phyloP scores from a whole-genome alignment of 495 filamentous ascomycete genomes.

The Aspergillus sclerotiicarbonarius region DNA sequence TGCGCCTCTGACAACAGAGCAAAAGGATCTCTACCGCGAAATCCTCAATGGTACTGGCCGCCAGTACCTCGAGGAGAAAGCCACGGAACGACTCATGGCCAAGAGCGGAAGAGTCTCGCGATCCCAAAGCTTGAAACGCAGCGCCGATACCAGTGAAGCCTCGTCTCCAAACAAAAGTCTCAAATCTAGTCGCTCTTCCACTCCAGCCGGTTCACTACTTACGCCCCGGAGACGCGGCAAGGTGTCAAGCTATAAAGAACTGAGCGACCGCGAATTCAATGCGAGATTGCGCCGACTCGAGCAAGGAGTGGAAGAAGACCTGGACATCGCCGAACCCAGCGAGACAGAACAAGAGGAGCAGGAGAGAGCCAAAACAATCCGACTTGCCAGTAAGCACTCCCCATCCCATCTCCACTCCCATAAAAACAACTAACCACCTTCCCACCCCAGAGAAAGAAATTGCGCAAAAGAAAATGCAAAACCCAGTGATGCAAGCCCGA shows the following conservation, averaged over 20 bases:
- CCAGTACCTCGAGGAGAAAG: constrained; percentile 79
- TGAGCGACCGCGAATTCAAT: constrained; percentile 75
- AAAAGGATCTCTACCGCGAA: constrained; percentile 86
- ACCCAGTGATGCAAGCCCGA: constrained; percentile 89
- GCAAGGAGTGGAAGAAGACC: constrained; percentile 49
- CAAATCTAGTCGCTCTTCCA: constrained; percentile 69
- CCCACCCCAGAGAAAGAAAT: constrained; percentile 66
- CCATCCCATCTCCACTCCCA: not conserved
- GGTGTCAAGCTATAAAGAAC: constrained; percentile 65
- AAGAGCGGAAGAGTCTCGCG: constrained; percentile 32
- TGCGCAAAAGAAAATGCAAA: constrained; percentile 88
- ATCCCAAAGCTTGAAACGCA: constrained; percentile 54
- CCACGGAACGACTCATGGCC: constrained; percentile 59
- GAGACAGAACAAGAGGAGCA: constrained; percentile 59
- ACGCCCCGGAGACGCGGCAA: constrained; percentile 41
- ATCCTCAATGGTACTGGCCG: constrained; percentile 78
- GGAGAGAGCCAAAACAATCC: constrained; percentile 67
- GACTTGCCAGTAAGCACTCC: constrained; percentile 67
- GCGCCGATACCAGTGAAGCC: constrained; percentile 39
- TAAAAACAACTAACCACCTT: not conserved
- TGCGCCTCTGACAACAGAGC: constrained; percentile 81
- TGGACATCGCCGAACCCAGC: constrained; percentile 47
- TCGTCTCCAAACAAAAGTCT: constrained; percentile 62
- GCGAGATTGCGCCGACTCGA: constrained; percentile 62
- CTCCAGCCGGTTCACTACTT: constrained; percentile 56